These are phyloP conservation scores for Spatholobus suberectus DNA, from an alignment of 306 rosid genomes.

Conservation along the genomic window DNA sequence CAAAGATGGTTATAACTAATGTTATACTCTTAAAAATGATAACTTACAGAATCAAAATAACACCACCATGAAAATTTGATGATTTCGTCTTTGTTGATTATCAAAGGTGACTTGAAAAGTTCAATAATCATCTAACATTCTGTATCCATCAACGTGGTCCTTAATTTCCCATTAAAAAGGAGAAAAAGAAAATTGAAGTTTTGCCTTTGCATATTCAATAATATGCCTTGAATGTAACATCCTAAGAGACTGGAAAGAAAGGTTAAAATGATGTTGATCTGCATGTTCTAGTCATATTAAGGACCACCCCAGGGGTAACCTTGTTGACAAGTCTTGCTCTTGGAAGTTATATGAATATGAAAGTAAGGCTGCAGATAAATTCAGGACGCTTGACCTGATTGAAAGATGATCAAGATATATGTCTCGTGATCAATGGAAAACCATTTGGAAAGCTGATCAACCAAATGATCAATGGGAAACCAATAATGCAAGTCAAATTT, in stretches of 20 bases:
- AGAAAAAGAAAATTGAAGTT: background rate
- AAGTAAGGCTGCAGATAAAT: no score
- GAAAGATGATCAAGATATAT: no score
- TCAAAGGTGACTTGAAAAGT: background rate
- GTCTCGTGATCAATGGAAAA: no score
- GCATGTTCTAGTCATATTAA: background rate
- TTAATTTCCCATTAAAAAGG: background rate
- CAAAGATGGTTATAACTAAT: background rate
- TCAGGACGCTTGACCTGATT: no score
- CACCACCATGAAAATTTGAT: background rate
- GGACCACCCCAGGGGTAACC: background rate
- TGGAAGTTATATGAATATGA: no score
- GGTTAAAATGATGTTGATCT: background rate
- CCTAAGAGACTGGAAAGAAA: background rate
- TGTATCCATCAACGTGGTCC: background rate
- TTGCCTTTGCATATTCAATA: background rate
- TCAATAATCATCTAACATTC: background rate
- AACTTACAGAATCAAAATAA: background rate
- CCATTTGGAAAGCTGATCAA: no score
- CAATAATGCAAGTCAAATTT: no score
- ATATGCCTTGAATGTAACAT: constrained; percentile 9
- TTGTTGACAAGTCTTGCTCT: no score
- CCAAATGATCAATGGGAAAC: no score
- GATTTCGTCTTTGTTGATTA: background rate
- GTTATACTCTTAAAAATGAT: background rate